Evolutionary conservation across 768 basidiomycete genomes (phyloP).

Genomic region (Mycena indigotica): DNA sequence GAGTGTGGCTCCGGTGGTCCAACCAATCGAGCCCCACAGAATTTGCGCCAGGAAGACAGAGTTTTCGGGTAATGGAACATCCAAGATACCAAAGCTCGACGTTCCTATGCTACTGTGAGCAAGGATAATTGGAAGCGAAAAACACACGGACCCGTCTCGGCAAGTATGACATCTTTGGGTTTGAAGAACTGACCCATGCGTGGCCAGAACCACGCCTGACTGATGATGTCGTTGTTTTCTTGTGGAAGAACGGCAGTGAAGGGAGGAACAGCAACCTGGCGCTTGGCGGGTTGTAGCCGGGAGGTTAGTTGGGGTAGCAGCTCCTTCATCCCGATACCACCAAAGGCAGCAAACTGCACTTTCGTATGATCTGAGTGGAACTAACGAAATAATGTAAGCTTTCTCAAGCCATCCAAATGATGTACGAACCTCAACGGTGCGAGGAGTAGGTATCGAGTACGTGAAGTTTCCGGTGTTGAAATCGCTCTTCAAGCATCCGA

Average conservation of each 20-base stretch:
- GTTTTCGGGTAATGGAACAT: constrained; percentile 75
- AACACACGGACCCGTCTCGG: constrained; percentile 71
- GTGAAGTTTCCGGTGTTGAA: constrained; percentile 91
- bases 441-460: constrained; percentile 61
- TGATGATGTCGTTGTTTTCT: constrained; percentile 57
- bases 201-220: constrained; percentile 86
- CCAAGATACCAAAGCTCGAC: constrained; percentile 82
- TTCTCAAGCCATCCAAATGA: background rate
- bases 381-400: constrained; percentile 36
- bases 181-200: constrained; percentile 72
- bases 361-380: constrained; percentile 75
- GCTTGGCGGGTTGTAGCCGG: constrained; percentile 46
- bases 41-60: constrained; percentile 73
- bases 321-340: constrained; percentile 72
- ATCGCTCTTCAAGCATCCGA: constrained; percentile 73
- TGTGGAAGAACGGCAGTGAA: constrained; percentile 48
- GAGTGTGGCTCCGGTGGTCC: constrained; percentile 76
- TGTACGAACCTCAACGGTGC: constrained; percentile 66
- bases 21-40: constrained; percentile 92
- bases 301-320: constrained; percentile 73
- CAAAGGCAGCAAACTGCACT: constrained; percentile 65
- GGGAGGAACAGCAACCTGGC: constrained; percentile 48
- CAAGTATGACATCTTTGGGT: constrained; percentile 73
- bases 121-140: background rate
- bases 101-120: constrained; percentile 49